Conservation (phyloP, 129 eudicot species). For the Chrysanthemum seticuspe region DNA sequence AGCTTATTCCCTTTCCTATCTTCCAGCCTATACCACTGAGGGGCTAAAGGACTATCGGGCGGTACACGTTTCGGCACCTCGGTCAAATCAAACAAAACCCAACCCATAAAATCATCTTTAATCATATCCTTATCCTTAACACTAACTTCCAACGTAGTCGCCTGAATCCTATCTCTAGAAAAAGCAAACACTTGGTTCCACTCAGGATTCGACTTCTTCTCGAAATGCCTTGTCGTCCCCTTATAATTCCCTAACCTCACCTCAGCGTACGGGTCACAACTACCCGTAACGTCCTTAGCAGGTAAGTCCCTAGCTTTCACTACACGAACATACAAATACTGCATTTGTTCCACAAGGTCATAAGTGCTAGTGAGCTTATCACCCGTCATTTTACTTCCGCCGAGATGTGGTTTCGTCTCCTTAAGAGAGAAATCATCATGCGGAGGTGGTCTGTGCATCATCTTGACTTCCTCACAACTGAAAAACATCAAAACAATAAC, state of each 20-base stretch:
- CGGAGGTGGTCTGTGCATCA: conserved; percentile 67
- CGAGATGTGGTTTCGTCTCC: conserved; percentile 77
- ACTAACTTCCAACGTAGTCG: conserved; percentile 49
- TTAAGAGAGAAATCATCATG: conserved; percentile 62
- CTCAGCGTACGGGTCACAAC: conserved; percentile 58
- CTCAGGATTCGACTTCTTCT: conserved; percentile 56
- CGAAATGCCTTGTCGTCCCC: conserved; percentile 61
- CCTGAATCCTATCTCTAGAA: conserved; percentile 49
- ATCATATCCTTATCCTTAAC: conserved; percentile 53
- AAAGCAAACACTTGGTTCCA: conserved; percentile 73
- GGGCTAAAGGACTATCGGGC: conserved; percentile 68
- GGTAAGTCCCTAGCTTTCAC: conserved; percentile 63
- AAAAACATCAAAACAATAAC: background rate
- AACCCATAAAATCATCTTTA: conserved; percentile 60
- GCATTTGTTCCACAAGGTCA: conserved; percentile 71
- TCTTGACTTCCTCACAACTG: conserved; percentile 20
- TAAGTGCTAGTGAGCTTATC: conserved; percentile 68
- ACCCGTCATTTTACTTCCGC: conserved; percentile 54
- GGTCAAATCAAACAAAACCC: conserved; percentile 48
- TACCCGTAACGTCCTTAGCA: conserved; percentile 52
- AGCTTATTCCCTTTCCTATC: conserved; percentile 45
- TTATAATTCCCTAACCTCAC: conserved; percentile 59
- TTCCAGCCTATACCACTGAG: conserved; percentile 66
- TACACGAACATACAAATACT: conserved; percentile 61
- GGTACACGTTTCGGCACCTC: conserved; percentile 68